A percentile compares a stretch with the other conserved stretches of the same genome.
Conservation (phyloP, 257 asterid genomes). For the Nicotiana tomentosiformis region DNA sequence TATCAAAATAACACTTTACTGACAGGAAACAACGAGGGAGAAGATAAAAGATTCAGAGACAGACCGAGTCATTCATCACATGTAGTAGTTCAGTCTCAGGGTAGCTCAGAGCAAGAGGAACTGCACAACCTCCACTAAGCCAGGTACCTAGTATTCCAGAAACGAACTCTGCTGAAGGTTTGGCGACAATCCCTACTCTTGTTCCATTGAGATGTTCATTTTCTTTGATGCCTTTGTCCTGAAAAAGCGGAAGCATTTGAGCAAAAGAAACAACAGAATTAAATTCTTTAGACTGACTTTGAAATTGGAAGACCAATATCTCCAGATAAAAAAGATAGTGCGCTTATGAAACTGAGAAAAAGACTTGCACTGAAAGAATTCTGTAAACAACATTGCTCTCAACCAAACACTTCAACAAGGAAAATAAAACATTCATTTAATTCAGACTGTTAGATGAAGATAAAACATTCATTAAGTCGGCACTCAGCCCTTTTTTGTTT, state of each 20-base stretch:
- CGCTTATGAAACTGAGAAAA: not conserved
- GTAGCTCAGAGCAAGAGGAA: constrained; percentile 96
- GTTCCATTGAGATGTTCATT: constrained; percentile 52
- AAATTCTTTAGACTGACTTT: not conserved
- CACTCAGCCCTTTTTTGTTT: no score
- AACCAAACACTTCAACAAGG: not conserved
- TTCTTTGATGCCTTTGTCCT: constrained; percentile 42
- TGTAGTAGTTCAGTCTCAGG: constrained; percentile 94
- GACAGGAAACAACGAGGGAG: not conserved
- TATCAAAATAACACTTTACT: not conserved
- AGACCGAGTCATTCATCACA: constrained; percentile 89
- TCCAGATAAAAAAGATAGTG: not conserved
- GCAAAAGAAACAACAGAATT: not conserved
- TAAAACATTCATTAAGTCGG: not conserved
- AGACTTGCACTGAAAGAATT: not conserved
- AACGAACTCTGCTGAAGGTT: constrained; percentile 89
- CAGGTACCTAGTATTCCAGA: constrained; percentile 90
- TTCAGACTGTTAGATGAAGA: not conserved
- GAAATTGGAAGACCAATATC: not conserved
- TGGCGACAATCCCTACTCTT: constrained; percentile 82
- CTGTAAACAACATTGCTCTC: not conserved
- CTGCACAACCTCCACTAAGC: constrained; percentile 93
- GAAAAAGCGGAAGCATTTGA: constrained; percentile 6
- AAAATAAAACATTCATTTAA: not conserved
- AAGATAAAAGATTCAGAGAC: constrained; percentile 19